Percentiles rank a stretch among this genome's conserved stretches.
These are phyloP conservation scores for Ascocoryne sarcoides DNA, from an alignment of 2,329 filamentous ascomycete species.

Conservation along the genomic window DNA sequence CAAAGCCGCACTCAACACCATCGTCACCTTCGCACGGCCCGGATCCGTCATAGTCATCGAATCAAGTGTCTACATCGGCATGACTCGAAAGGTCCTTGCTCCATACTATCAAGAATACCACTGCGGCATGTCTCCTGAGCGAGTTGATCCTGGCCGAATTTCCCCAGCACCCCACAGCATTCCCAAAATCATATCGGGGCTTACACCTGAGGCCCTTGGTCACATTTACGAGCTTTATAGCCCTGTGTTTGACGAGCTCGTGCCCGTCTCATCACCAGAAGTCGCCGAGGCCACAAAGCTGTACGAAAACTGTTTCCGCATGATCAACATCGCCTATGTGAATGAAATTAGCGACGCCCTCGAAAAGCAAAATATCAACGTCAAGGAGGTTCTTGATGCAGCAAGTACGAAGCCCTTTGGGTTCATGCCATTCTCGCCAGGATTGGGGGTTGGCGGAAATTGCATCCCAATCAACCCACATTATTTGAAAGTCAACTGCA, in stretches of 20 bases:
- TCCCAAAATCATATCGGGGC: slow-evolving; percentile 45
- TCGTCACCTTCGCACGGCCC: neutral
- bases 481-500: too few species aligned
- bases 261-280: slow-evolving; percentile 42
- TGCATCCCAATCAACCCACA: slow-evolving; percentile 48
- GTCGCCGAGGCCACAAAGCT: slow-evolving; percentile 51
- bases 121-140: slow-evolving; percentile 43
- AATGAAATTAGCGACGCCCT: slow-evolving; percentile 51
- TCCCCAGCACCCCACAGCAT: slow-evolving; percentile 35
- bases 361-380: slow-evolving; percentile 35
- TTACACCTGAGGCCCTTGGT: slow-evolving; percentile 37
- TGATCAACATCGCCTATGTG: slow-evolving; percentile 45
- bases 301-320: slow-evolving; percentile 49
- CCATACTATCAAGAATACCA: too few species aligned
- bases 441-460: slow-evolving; percentile 45
- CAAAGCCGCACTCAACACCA: neutral
- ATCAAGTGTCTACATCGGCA: slow-evolving; percentile 45
- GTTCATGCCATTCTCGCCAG: slow-evolving; percentile 39
- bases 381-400: slow-evolving; percentile 41
- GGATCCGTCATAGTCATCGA: slow-evolving; percentile 30
- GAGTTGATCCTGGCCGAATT: slow-evolving; percentile 43
- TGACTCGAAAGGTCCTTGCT: slow-evolving; percentile 34
- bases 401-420: slow-evolving; percentile 45
- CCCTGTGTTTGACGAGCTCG: slow-evolving; percentile 38
- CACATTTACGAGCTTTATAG: slow-evolving; percentile 41